A percentile compares a stretch with the other conserved stretches of the same genome.
phyloP scores from a whole-genome alignment of 2,329 filamentous ascomycete genomes.

The Trichoderma citrinoviride region DNA sequence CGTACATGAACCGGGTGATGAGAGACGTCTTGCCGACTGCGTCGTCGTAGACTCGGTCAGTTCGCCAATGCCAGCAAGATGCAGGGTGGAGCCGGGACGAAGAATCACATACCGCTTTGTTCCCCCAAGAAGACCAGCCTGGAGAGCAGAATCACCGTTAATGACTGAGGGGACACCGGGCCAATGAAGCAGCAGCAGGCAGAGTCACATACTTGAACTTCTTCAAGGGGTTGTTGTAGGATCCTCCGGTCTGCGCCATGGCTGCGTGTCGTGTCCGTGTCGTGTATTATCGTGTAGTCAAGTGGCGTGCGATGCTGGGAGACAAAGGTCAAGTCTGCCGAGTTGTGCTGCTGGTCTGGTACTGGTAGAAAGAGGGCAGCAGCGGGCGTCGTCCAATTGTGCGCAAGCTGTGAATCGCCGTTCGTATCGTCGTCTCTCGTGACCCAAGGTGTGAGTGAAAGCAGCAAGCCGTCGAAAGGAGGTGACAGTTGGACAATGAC shows the following conservation, averaged over 20 bases:
- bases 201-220: constrained; percentile 83
- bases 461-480: constrained; percentile 17
- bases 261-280: constrained; percentile 63
- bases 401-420: not conserved
- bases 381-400: not conserved
- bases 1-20: constrained; percentile 99
- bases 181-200: not conserved
- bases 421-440: too few relatives aligned
- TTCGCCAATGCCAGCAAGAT: constrained; percentile 19
- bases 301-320: constrained; percentile 4
- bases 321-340: not conserved
- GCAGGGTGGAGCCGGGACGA: constrained; percentile 5
- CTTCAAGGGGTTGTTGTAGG: constrained; percentile 99
- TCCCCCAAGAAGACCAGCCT: constrained; percentile 97
- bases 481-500: constrained; percentile 18
- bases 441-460: too few relatives aligned
- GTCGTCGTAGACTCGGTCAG: constrained; percentile 43
- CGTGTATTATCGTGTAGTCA: not conserved
- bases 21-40: constrained; percentile 96
- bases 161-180: constrained; percentile 12
- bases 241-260: constrained; percentile 81
- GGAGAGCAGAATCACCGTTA: constrained; percentile 15
- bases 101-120: constrained; percentile 77
- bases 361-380: not conserved
- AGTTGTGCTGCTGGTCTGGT: not conserved